Evolutionary conservation across 805 yeast genomes (phyloP), one percentile per base, ranked within the genome.

Genomic region (Candida anglica): DNA sequence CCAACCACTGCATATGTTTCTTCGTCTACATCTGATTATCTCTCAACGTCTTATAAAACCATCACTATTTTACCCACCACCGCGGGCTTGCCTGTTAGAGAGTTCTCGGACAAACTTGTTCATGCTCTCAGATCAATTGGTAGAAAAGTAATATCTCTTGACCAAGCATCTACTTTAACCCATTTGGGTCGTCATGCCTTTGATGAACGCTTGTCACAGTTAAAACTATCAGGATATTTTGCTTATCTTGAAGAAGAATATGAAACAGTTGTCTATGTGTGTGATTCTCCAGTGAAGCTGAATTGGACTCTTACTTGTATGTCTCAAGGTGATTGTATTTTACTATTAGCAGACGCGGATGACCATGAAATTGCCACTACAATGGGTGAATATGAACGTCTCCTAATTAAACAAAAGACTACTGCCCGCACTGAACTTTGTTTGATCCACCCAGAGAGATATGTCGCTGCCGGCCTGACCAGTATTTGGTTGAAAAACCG

Each of bases 291-390:
- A 0, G 77, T 83, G 2, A 79, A 78, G 44, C 84, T 96, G 0
- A 72, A 79, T 14, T 91, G 98, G 98, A 86, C 96, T 0, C 72
- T 77, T 6, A 86, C 96, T 0, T 93, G 98, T 56, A 83, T 91
- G 26, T 79, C 89, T 6, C 97, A 91, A 56, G 98, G 96, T 13
- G 98, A 91, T 57, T 89, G 97, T 63, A 78, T 91, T n/a, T 63
- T 93, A 20, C 63, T 93, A 13, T 58, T 93, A 11, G 97, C 97
- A 0, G 89, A 91, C 61, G 94, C 96, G 0, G 66, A 72, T 6
- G 75, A 79, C 14, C 73, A 75, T 19, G 62, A 53, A 13, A 64
- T 58, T 13, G 71, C 71, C 0, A 81, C 93, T 0, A 75, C 74
- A 19, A 69, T 86, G 27, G 96, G 98, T 4, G 97, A 88, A 33